Conservation (phyloP, 768 basidiomycete genomes). For the Crepidotus variabilis region DNA sequence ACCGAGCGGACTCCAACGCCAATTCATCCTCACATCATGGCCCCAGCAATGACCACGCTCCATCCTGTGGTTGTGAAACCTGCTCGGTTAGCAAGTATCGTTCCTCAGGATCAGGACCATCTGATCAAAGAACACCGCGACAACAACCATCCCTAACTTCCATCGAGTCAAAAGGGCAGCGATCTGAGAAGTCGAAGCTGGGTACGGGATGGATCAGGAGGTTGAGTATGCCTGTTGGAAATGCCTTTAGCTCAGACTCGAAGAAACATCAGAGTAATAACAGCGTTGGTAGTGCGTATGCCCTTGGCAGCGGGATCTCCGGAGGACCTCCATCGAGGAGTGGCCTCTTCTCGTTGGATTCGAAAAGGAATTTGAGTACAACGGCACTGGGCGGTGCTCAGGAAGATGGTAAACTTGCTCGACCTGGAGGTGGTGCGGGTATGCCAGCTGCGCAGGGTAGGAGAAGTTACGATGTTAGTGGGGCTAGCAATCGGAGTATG, state of each 20-base stretch:
- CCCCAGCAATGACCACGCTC: slow-evolving; percentile 41
- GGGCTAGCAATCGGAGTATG: slow-evolving; percentile 46
- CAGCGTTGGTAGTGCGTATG: slow-evolving; percentile 18
- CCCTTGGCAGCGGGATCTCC: slow-evolving; percentile 24
- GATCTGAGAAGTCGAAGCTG: slow-evolving; percentile 20
- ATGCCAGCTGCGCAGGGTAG: slow-evolving; percentile 21
- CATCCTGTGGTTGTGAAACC: slow-evolving; percentile 63
- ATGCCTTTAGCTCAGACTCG: slow-evolving; percentile 56
- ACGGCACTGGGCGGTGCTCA: slow-evolving; percentile 34
- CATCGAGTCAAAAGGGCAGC: slow-evolving; percentile 10
- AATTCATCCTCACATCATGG: slow-evolving; percentile 10
- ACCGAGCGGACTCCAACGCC: slow-evolving; percentile 14
- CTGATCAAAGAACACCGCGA: slow-evolving; percentile 19
- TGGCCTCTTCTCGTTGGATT: slow-evolving; percentile 40
- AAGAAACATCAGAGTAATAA: slow-evolving; percentile 36
- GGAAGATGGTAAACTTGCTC: slow-evolving; percentile 45
- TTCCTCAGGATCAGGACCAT: slow-evolving; percentile 20
- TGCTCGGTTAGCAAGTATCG: slow-evolving; percentile 62
- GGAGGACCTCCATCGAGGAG: slow-evolving; percentile 18
- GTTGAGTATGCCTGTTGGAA: slow-evolving; percentile 69
- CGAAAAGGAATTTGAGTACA: slow-evolving; percentile 47
- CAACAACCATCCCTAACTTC: slow-evolving; percentile 22
- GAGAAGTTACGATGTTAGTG: slow-evolving; percentile 38
- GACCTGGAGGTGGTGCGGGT: slow-evolving; percentile 40
- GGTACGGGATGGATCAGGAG: slow-evolving; percentile 69